Evolutionary conservation across 768 basidiomycete genomes (phyloP).

Genomic region (Xerocomellus amylosporus): DNA sequence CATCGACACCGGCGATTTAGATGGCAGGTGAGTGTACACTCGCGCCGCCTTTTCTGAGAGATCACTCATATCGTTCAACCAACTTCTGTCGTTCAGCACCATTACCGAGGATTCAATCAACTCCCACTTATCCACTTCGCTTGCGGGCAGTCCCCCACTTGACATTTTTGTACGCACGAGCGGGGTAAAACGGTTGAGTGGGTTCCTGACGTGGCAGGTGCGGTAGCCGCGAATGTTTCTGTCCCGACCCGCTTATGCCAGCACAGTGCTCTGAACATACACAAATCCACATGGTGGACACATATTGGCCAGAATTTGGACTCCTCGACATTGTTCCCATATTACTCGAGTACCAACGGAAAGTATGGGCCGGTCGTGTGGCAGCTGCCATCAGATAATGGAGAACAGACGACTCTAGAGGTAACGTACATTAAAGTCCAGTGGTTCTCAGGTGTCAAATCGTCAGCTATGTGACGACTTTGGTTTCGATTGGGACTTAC

Average conservation of each 20-base stretch:
- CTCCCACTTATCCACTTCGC: constrained; percentile 60
- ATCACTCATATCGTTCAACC: not conserved
- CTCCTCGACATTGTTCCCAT: constrained; percentile 84
- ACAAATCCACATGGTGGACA: constrained; percentile 80
- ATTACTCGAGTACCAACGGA: constrained; percentile 83
- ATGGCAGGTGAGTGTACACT: constrained; percentile 22
- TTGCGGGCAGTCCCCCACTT: constrained; percentile 69
- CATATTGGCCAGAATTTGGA: constrained; percentile 94
- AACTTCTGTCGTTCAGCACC: constrained; percentile 25
- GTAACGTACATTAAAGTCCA: no score
- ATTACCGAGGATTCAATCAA: constrained; percentile 72
- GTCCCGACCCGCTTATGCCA: not conserved
- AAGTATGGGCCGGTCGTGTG: constrained; percentile 47
- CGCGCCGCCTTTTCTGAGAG: no score
- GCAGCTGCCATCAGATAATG: no score
- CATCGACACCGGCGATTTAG: constrained; percentile 30
- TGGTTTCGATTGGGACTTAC: constrained; percentile 42
- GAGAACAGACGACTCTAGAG: no score
- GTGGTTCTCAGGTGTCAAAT: no score
- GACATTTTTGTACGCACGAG: constrained; percentile 92
- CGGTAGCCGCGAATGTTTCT: not conserved
- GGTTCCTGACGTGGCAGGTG: constrained; percentile 96
- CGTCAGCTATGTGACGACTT: not conserved
- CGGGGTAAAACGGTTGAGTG: constrained; percentile 61
- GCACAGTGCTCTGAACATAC: constrained; percentile 74